phyloP scores from a whole-genome alignment of 306 rosid species.

The Inga oerstediana region DNA sequence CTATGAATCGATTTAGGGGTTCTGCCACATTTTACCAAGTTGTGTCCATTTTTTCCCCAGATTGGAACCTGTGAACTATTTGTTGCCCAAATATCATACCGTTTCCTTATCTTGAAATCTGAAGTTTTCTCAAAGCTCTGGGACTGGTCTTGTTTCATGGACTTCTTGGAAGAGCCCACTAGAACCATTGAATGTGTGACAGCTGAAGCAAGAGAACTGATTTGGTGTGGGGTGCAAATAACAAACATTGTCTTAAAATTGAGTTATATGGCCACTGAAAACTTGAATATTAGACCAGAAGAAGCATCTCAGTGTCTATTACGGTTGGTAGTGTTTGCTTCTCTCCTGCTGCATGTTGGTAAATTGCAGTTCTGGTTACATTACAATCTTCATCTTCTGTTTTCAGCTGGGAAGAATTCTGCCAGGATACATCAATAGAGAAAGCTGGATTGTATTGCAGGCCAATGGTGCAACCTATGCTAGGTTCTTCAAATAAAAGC shows the following conservation, averaged over 20 bases:
- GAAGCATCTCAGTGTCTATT: conserved; percentile 61
- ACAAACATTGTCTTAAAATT: conserved; percentile 54
- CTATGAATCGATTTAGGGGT: not conserved
- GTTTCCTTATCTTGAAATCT: conserved; percentile 59
- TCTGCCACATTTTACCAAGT: conserved; percentile 17
- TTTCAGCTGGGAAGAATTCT: conserved; percentile 85
- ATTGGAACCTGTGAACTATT: conserved; percentile 40
- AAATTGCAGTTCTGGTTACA: conserved; percentile 18
- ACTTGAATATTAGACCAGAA: conserved; percentile 47
- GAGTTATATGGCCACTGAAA: conserved; percentile 51
- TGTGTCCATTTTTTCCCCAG: conserved; percentile 27
- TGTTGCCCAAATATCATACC: conserved; percentile 69
- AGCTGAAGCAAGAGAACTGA: conserved; percentile 43
- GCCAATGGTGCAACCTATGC: conserved; percentile 34
- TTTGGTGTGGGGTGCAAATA: conserved; percentile 74
- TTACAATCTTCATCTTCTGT: conserved; percentile 36
- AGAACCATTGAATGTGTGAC: not conserved
- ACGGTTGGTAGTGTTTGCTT: conserved; percentile 55
- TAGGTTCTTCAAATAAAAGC: conserved; percentile 35
- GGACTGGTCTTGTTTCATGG: conserved; percentile 83
- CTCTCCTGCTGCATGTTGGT: conserved; percentile 18
- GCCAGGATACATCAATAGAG: conserved; percentile 76
- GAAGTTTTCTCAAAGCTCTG: conserved; percentile 65
- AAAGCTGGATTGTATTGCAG: conserved; percentile 61
- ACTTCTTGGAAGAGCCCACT: conserved; percentile 43